Base-by-base conservation (phyloP, 2,329 filamentous ascomycete species). In the Pseudogymnoascus sp. region DNA sequence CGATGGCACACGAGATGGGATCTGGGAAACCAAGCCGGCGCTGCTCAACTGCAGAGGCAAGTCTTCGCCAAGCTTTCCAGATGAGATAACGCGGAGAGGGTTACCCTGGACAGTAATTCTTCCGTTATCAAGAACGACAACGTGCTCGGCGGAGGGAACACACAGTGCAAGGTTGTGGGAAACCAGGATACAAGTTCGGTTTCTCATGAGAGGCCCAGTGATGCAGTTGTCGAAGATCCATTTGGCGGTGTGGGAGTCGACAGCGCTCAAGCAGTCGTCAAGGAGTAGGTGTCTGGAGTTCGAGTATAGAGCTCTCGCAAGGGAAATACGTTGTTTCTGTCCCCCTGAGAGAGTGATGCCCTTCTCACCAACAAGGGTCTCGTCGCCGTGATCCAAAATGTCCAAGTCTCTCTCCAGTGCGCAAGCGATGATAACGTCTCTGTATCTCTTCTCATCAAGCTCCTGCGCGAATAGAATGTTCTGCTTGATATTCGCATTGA, bases 211-310 rank as follows among this genome's bases (percentile, higher is more conserved):
- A 5, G 91, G 90, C 1, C 95, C 95, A 69, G 88, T 88, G 67
- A 99, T 88, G 65, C 93, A 96, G 75, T 96, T 89, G 73, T 89
- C 89, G 77, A 97, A 97, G 68, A 99, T 97, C 88, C 96, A 97
- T 75, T 97, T 96, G 1, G 93, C 93, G 0, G 95, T 97, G 71
- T 99, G 95, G 3, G 95, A 96, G 75, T 99, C 95, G 36, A 99
- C 95, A 28, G 95, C 95, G 72, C 93, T 97, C 46, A 99, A 82
- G 67, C 96, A 96, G 75, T 99, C 95, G 72, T 99, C 95, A 60
- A 99, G 82, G 10, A 99, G 83, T 14, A 99, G 78, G 74, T 97
- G 93, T 62, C 88, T 89, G 5, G 93, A 96, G 75, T 91, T 93
- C 68, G 91, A 96, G 77, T 99, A 99, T n/a, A 99, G 82, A 1